These are phyloP conservation scores for Paraleonurus japonicus DNA, from an alignment of 257 asterid species.

Conservation along the genomic window DNA sequence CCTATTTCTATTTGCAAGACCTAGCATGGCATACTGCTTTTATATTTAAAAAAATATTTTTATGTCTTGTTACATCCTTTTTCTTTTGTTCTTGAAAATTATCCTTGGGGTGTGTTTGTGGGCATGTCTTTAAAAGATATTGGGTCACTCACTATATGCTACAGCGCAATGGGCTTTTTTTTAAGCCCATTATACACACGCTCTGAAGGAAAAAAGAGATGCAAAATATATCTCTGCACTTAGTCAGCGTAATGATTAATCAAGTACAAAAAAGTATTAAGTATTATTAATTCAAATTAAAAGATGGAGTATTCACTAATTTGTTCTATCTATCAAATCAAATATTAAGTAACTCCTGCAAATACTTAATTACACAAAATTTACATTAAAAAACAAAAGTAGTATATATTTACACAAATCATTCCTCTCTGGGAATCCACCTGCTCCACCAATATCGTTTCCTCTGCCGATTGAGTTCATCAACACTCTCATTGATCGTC, in stretches of 20 bases:
- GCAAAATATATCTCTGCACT: neutral
- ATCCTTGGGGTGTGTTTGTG: no score
- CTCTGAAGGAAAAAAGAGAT: neutral
- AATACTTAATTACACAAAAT: conserved; percentile 30
- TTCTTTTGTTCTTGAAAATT: no score
- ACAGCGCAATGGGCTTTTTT: neutral
- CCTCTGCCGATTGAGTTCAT: conserved; percentile 58
- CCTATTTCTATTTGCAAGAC: no score
- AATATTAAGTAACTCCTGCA: conserved; percentile 4
- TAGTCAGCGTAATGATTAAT: conserved; percentile 3
- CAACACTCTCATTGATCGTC: conserved; percentile 67
- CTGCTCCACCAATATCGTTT: conserved; percentile 89
- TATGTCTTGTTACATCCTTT: no score
- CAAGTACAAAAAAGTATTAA: neutral
- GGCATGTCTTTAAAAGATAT: neutral
- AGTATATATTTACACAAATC: conserved; percentile 34
- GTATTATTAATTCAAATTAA: conserved; percentile 12
- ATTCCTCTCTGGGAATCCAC: conserved; percentile 92
- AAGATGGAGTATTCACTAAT: conserved; percentile 1
- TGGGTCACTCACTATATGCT: neutral
- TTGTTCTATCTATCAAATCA: conserved; percentile 16
- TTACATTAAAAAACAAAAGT: conserved; percentile 28
- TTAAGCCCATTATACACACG: neutral
- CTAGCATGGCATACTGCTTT: neutral
- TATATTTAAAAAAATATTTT: no score